Evolutionary conservation across 208 protist genomes (phyloP), one percentile per base, ranked within the genome.

Genomic region (Trypanosoma platydactyli): DNA sequence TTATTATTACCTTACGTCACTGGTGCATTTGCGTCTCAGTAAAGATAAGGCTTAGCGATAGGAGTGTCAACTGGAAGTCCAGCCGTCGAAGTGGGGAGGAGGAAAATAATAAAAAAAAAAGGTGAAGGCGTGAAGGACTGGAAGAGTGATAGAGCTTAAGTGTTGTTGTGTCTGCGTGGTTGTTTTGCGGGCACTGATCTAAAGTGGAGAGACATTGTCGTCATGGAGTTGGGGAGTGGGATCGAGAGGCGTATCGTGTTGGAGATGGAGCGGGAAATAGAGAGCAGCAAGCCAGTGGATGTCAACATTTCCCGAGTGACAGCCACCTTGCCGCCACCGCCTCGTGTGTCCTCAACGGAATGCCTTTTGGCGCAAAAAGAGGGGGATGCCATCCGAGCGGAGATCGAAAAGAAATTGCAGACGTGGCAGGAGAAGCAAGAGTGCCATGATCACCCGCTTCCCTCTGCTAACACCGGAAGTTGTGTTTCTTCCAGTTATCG

Each of bases 251-350:
- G 86, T 38, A 80, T 94, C 24, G 81, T 89, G 80, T 75, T 87
- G 74, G 84, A 94, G 68, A 91, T 94, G 88, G 84, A 94, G 65
- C 67, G 62, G 49, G 80, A 90, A 56, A 79, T 94, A 22, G 55
- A 81, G 42, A 77, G 74, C 44, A 48, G 22, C 16, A 59, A 54
- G 24, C 16, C 50, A 20, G 44, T 22, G 7, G 70, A 72, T 29
- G 45, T 75, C 1, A 18, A 18, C 15, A 55, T 67, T 22, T 22
- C 1, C 64, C 62, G 33, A 44, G 41, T 27, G 33, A 73, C 13
- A 54, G 1, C 58, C 29, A 51, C 56, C 22, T 35, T 57, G 24
- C 57, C 54, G 9, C 77, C 80, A 7, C 70, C 74, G 0, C 83
- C 85, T 51, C 75, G 86, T 52, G 71, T 92, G 38, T 73, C 62